These are phyloP conservation scores for Linanthus parryae DNA, from an alignment of 148 eudicot genomes.

Conservation along the genomic window DNA sequence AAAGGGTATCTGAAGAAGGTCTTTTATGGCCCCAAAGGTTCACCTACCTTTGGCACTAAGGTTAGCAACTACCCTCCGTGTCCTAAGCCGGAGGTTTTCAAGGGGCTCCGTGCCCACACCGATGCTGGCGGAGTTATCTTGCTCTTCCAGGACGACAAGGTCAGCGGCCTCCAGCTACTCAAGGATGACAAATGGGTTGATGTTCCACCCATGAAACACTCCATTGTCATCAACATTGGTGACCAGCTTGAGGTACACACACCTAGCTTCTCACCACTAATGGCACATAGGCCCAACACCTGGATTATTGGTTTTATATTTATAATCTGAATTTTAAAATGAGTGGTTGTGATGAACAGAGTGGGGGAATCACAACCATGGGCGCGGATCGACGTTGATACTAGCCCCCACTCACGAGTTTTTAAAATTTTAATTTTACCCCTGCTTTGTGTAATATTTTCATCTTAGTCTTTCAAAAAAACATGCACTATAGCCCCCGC, in stretches of 20 bases:
- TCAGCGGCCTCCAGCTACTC: slow-evolving; percentile 85
- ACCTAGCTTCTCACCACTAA: not conserved
- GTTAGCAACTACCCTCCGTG: slow-evolving; percentile 95
- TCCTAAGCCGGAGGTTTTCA: slow-evolving; percentile 76
- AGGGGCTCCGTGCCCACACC: slow-evolving; percentile 93
- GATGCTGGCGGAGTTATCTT: slow-evolving; percentile 92
- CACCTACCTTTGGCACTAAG: slow-evolving; percentile 91
- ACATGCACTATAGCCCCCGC: too few species aligned
- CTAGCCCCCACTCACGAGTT: too few species aligned
- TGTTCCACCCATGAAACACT: slow-evolving; percentile 87
- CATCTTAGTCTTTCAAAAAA: too few species aligned
- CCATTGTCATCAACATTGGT: slow-evolving; percentile 84
- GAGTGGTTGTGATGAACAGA: too few species aligned
- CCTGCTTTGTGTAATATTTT: too few species aligned
- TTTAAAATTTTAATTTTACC: too few species aligned
- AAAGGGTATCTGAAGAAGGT: slow-evolving; percentile 77
- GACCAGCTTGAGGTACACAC: slow-evolving; percentile 81
- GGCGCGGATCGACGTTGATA: too few species aligned
- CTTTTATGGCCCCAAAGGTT: slow-evolving; percentile 63
- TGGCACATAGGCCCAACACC: not conserved
- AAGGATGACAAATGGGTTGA: slow-evolving; percentile 83
- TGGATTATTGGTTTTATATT: too few species aligned
- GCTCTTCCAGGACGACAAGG: slow-evolving; percentile 83
- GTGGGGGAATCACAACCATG: too few species aligned
- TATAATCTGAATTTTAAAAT: too few species aligned